phyloP scores from a whole-genome alignment of 2,329 filamentous ascomycete species.

The Pochonia chlamydosporia region DNA sequence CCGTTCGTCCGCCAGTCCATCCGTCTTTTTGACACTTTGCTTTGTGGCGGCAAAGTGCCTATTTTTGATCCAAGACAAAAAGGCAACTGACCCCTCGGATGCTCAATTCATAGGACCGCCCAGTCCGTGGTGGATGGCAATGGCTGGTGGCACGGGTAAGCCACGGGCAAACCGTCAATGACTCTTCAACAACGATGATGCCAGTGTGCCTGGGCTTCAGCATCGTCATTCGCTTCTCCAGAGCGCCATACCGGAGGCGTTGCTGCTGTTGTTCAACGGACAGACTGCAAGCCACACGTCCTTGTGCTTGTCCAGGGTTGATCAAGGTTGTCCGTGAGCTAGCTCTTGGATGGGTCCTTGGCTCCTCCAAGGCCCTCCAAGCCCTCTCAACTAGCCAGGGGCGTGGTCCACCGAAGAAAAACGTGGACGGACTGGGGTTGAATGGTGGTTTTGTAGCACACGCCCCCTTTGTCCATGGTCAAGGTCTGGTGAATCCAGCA shows the following conservation, averaged over 20 bases:
- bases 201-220: not conserved
- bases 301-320: too few species aligned
- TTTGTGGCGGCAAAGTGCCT: not conserved
- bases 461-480: not conserved
- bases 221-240: too few species aligned
- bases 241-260: too few species aligned
- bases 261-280: too few species aligned
- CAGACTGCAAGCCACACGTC: too few species aligned
- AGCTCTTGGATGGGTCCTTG: not conserved
- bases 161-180: not conserved
- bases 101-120: too few species aligned
- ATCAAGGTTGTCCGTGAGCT: too few species aligned
- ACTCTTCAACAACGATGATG: not conserved
- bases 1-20: too few species aligned
- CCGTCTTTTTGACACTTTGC: too few species aligned
- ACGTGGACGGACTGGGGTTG: not conserved
- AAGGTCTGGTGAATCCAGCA: not conserved
- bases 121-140: too few species aligned
- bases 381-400: too few species aligned
- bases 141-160: not conserved
- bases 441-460: not conserved
- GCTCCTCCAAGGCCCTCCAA: too few species aligned
- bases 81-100: not conserved
- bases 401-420: not conserved
- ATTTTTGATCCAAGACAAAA: not conserved